phyloP scores from a whole-genome alignment of 495 filamentous ascomycete species.

The Opeltia flavorubescens region DNA sequence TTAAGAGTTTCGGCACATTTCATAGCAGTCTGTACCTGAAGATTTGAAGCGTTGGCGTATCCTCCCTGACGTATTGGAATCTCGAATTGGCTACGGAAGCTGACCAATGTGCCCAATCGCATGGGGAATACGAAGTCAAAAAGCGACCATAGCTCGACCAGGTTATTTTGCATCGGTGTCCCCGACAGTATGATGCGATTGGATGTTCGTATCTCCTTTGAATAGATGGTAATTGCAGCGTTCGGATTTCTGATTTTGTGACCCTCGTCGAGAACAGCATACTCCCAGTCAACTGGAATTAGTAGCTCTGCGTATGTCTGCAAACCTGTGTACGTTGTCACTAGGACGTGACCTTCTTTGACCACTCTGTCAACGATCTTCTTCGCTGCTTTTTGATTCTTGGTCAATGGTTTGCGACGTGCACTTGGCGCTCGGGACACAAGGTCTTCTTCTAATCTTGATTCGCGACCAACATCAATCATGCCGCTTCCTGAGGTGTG shows the following conservation, averaged over 20 bases:
- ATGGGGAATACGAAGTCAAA: constrained; percentile 96
- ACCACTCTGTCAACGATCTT: constrained; percentile 70
- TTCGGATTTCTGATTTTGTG: constrained; percentile 97
- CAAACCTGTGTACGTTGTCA: constrained; percentile 89
- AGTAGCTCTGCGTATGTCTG: constrained; percentile 72
- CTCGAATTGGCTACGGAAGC: constrained; percentile 80
- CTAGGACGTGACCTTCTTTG: constrained; percentile 78
- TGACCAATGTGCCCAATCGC: constrained; percentile 80
- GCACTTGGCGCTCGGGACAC: constrained; percentile 20
- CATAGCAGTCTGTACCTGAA: constrained; percentile 82
- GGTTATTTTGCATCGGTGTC: constrained; percentile 95
- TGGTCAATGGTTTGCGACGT: constrained; percentile 27
- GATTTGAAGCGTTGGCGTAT: constrained; percentile 83
- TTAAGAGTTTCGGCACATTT: constrained; percentile 84
- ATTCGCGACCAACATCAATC: constrained; percentile 63
- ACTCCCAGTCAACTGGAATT: constrained; percentile 74
- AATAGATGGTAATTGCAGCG: constrained; percentile 77
- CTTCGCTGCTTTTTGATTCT: constrained; percentile 48
- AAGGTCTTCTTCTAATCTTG: constrained; percentile 54
- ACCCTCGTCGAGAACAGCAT: constrained; percentile 89
- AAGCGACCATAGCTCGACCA: constrained; percentile 90
- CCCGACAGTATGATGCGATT: constrained; percentile 90
- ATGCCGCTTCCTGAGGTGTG: constrained; percentile 94
- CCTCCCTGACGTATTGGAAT: constrained; percentile 82
- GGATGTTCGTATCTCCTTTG: constrained; percentile 75